These are phyloP conservation scores for Erodium texanum DNA, from an alignment of 441 rosid species.

Conservation along the genomic window DNA sequence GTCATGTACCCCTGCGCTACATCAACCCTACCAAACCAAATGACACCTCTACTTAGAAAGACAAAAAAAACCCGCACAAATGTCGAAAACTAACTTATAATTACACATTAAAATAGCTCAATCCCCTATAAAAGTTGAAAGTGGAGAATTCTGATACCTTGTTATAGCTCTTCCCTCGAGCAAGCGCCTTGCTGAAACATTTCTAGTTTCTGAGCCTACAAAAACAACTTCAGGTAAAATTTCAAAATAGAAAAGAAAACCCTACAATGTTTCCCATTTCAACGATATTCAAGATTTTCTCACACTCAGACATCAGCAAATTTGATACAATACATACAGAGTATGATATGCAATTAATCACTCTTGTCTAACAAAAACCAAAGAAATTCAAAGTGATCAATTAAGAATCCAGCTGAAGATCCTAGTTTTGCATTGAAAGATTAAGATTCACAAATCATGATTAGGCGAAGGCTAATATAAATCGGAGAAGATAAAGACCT, in stretches of 20 bases:
- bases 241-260: background rate
- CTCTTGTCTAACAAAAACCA: background rate
- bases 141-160: conserved; percentile 27
- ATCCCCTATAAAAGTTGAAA: background rate
- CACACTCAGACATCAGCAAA: background rate
- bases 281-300: background rate
- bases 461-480: background rate
- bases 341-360: background rate
- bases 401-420: background rate
- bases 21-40: conserved; percentile 32
- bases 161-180: conserved; percentile 21
- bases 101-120: background rate
- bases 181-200: conserved; percentile 27
- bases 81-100: background rate
- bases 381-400: background rate
- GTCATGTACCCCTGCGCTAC: conserved; percentile 63
- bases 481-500: background rate
- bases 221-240: background rate
- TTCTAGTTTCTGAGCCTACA: background rate
- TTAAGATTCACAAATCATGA: too few species aligned
- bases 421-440: too few species aligned
- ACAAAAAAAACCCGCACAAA: background rate
- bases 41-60: conserved; percentile 9
- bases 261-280: background rate
- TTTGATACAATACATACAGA: background rate